Conservation (phyloP, 371 early-diverging fungal species). For the Syncephalastrum contaminatum region DNA sequence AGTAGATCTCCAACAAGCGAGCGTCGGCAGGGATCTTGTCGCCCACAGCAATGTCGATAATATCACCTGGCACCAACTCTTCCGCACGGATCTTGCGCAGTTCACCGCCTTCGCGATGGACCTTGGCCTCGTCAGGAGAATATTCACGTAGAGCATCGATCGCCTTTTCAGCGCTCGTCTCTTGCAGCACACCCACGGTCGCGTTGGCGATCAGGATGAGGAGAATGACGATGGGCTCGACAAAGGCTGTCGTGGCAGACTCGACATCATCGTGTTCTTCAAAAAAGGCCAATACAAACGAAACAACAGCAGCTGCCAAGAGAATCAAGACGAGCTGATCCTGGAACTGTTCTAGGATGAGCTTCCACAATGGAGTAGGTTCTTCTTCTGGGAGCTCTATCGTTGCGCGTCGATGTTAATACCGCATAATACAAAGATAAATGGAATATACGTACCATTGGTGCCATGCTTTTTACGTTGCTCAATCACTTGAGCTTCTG, state of each 20-base stretch:
- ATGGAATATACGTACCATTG: conserved; percentile 60
- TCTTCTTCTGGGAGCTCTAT: conserved; percentile 81
- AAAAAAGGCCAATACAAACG: conserved; percentile 89
- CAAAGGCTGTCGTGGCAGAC: conserved; percentile 77
- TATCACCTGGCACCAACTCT: conserved; percentile 96
- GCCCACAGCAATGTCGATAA: conserved; percentile 87
- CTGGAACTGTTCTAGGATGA: conserved; percentile 95
- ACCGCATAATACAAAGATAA: neutral
- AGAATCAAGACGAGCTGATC: conserved; percentile 97
- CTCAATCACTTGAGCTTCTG: conserved; percentile 55
- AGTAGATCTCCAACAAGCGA: conserved; percentile 74
- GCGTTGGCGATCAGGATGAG: conserved; percentile 97
- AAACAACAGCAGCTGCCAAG: conserved; percentile 87
- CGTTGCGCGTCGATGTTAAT: neutral
- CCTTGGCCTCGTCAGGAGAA: conserved; percentile 94
- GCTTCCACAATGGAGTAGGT: conserved; percentile 86
- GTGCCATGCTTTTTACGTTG: conserved; percentile 62
- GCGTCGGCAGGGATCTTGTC: conserved; percentile 97
- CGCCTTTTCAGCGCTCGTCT: conserved; percentile 94
- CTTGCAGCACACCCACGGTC: conserved; percentile 95
- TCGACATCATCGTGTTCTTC: conserved; percentile 69
- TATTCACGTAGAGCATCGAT: conserved; percentile 95
- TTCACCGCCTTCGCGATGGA: conserved; percentile 72
- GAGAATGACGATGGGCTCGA: conserved; percentile 96
- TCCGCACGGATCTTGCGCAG: conserved; percentile 67